Percentiles rank a stretch among this genome's conserved stretches.
Conservation (phyloP, 768 basidiomycete genomes). For the Mrakia blollopis region DNA sequence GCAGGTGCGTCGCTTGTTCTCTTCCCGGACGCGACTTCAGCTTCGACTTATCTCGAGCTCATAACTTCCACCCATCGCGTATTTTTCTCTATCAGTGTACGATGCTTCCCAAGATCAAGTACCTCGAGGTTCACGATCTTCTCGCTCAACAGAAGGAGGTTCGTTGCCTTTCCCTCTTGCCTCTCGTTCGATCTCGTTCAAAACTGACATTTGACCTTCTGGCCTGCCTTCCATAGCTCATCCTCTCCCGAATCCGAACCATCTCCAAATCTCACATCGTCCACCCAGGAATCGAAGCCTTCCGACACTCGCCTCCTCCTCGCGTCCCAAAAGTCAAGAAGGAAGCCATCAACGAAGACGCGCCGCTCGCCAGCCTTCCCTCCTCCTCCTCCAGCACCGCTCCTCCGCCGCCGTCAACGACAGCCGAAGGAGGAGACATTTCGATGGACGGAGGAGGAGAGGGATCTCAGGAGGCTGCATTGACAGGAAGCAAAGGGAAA, state of each 20-base stretch:
- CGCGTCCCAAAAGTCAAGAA: not conserved
- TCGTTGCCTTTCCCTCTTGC: conserved; percentile 34
- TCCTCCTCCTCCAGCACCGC: not conserved
- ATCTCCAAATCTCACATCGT: conserved; percentile 81
- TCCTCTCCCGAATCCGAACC: conserved; percentile 79
- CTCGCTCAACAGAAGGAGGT: conserved; percentile 73
- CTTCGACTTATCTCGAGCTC: too few species aligned
- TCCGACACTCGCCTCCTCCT: conserved; percentile 40
- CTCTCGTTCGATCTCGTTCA: not conserved
- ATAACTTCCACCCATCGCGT: not conserved
- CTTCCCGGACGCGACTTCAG: too few species aligned
- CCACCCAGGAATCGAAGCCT: conserved; percentile 70
- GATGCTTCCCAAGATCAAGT: conserved; percentile 87
- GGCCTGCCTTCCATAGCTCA: conserved; percentile 53
- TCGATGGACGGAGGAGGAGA: not conserved
- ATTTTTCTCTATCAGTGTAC: conserved; percentile 54
- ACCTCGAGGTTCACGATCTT: conserved; percentile 71
- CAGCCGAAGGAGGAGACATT: not conserved
- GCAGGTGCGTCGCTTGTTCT: conserved; percentile 51
- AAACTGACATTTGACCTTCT: not conserved
- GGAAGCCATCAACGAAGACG: not conserved
- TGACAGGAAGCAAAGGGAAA: not conserved
- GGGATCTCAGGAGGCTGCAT: not conserved
- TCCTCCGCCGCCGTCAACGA: not conserved
- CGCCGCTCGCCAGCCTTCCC: not conserved